Conservation (phyloP, 257 asterid genomes). For the Leonotis leonurus region DNA sequence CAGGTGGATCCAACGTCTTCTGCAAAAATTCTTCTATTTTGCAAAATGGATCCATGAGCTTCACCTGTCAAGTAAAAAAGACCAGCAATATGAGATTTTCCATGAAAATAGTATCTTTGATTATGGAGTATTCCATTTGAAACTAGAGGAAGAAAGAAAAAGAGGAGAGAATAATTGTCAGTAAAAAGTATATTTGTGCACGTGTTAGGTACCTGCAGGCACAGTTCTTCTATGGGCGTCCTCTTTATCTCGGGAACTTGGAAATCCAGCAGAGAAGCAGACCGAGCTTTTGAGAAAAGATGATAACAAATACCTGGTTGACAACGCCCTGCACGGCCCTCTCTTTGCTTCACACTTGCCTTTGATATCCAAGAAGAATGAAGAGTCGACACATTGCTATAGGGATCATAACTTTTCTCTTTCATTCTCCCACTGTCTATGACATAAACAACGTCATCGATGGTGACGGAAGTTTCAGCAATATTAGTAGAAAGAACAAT, state of each 20-base stretch:
- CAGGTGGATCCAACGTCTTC: constrained; percentile 85
- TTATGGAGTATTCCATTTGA: too few species aligned
- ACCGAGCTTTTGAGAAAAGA: constrained; percentile 70
- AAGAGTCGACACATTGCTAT: constrained; percentile 79
- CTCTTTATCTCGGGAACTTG: constrained; percentile 97
- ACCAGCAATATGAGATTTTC: too few species aligned
- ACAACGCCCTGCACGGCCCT: constrained; percentile 98
- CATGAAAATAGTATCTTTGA: too few species aligned
- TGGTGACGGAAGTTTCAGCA: constrained; percentile 91
- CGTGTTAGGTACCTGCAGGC: constrained; percentile 72
- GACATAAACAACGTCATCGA: constrained; percentile 89
- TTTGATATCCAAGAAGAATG: constrained; percentile 92
- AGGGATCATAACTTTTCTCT: constrained; percentile 86
- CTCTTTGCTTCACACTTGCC: constrained; percentile 90
- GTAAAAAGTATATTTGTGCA: too few species aligned
- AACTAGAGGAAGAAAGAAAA: too few species aligned
- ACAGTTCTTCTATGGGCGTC: constrained; percentile 89
- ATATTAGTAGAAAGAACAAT: constrained; percentile 89
- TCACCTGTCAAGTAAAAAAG: constrained; percentile 50
- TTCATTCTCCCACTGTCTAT: constrained; percentile 93
- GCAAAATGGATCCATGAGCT: constrained; percentile 71
- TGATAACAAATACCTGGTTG: constrained; percentile 91
- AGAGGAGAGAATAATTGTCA: too few species aligned
- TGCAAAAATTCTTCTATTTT: constrained; percentile 70
- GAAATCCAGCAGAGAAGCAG: constrained; percentile 67